Evolutionary conservation across 177 flowering plant species (phyloP), one percentile per base, ranked within the genome.

Genomic region (Vitis hybrid): DNA sequence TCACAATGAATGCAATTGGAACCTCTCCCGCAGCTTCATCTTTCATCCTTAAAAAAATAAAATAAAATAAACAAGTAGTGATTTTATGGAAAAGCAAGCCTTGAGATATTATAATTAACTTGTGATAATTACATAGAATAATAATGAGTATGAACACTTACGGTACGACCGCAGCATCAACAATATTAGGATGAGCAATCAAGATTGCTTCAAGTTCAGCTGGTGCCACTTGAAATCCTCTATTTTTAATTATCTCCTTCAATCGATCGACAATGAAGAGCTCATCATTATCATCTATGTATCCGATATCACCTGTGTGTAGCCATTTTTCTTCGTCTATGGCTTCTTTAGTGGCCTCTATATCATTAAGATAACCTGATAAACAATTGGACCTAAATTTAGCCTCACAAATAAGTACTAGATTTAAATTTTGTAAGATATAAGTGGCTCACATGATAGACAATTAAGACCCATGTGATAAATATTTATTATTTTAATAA

Each of bases 81-180:
- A 26, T 26, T 26, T 26, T 26, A 26, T 26, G 30, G 30, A 26
- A 26, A 26, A 26, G 0, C 30, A 26, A 26, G 30, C 30, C 30
- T 26, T 26, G 30, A 26, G 30, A 26, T 26, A 26, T 26, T 26
- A 26, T 26, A 26, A 26, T 26, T 26, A 26, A 26, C 30, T 26
- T 26, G 30, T 26, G 30, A 26, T 26, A 26, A 26, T 26, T 26
- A 26, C 30, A 26, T 26, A 26, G 30, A 26, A 26, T 26, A 26
- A 26, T 26, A 26, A 26, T 26, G 30, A 26, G 30, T 26, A 26
- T 26, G 45, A 2, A 30, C 1, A 85, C 96, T 82, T 79, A 94
- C 98, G 95, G 78, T 10, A 94, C 93, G 9, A 94, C 98, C 12
- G 98, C 98, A 9, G 97, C 98, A 76, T 91, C 98, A 7, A 85